Evolutionary conservation across 2,329 filamentous ascomycete species (phyloP).

Genomic region (Diaporthe capsici): DNA sequence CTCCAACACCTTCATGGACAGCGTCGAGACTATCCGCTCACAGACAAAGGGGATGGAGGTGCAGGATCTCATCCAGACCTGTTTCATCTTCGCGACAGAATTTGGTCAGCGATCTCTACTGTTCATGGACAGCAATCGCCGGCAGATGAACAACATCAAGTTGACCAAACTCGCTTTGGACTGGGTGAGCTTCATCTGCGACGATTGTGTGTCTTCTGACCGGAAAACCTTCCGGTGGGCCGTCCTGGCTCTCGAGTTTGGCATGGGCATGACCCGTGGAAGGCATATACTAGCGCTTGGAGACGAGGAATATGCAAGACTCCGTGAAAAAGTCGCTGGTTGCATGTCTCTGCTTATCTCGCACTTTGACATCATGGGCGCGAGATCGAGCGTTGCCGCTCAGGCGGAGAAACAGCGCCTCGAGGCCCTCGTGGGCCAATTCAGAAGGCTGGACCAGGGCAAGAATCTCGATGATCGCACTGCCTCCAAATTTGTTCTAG

Average conservation of each 20-base stretch:
- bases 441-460: constrained; percentile 84
- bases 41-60: constrained; percentile 89
- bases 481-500: constrained; percentile 79
- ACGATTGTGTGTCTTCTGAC: constrained; percentile 94
- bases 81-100: constrained; percentile 98
- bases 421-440: constrained; percentile 83
- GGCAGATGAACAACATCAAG: constrained; percentile 97
- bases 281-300: constrained; percentile 93
- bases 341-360: constrained; percentile 98
- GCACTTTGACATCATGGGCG: constrained; percentile 99
- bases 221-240: constrained; percentile 98
- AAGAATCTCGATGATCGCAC: constrained; percentile 85
- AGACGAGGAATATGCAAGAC: constrained; percentile 85
- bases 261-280: constrained; percentile 96
- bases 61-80: constrained; percentile 96
- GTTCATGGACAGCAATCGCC: constrained; percentile 95
- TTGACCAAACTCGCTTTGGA: constrained; percentile 93
- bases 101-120: constrained; percentile 95
- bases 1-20: constrained; percentile 99
- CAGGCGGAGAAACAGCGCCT: constrained; percentile 92
- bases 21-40: constrained; percentile 90
- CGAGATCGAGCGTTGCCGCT: constrained; percentile 90
- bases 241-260: constrained; percentile 93
- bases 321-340: constrained; percentile 91
- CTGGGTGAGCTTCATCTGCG: constrained; percentile 98